A percentile compares a stretch with the other conserved stretches of the same genome.
Evolutionary conservation across 305 asterid species (phyloP).

Genomic region (Andrographis paniculata): DNA sequence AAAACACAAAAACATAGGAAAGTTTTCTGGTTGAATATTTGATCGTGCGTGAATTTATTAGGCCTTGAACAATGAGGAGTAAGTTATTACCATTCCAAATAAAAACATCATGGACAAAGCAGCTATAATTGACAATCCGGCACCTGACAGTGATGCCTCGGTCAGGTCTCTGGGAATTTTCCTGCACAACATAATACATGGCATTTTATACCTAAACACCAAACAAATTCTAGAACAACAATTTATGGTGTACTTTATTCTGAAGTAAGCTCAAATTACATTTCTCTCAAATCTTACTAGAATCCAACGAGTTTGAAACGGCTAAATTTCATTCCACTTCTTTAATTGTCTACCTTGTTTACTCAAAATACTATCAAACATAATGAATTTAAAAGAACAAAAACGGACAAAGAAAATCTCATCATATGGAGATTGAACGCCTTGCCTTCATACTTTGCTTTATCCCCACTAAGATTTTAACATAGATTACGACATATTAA

Average conservation of each 20-base stretch:
- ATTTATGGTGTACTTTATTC: too few species aligned
- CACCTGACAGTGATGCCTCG: constrained; percentile 94
- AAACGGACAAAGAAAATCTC: not conserved
- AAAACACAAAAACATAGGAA: not conserved
- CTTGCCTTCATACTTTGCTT: not conserved
- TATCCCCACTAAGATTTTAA: not conserved
- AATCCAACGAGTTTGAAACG: constrained; percentile 1
- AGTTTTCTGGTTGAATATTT: not conserved
- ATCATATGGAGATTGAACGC: not conserved
- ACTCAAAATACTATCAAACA: not conserved
- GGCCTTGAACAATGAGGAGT: constrained; percentile 3
- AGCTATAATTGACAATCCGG: constrained; percentile 88
- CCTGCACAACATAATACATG: constrained; percentile 31
- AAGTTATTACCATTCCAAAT: constrained; percentile 83
- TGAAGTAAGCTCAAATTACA: too few species aligned
- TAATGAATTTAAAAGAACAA: not conserved
- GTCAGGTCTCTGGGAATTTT: constrained; percentile 96
- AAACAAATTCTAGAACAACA: not conserved
- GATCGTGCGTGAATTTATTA: not conserved
- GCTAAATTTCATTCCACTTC: constrained; percentile 5
- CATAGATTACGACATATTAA: not conserved
- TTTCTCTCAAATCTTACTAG: not conserved
- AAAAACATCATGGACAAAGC: constrained; percentile 76
- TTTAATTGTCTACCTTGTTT: constrained; percentile 6
- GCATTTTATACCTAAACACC: not conserved